Conservation (phyloP, 768 basidiomycete genomes). For the Suillus subaureus region DNA sequence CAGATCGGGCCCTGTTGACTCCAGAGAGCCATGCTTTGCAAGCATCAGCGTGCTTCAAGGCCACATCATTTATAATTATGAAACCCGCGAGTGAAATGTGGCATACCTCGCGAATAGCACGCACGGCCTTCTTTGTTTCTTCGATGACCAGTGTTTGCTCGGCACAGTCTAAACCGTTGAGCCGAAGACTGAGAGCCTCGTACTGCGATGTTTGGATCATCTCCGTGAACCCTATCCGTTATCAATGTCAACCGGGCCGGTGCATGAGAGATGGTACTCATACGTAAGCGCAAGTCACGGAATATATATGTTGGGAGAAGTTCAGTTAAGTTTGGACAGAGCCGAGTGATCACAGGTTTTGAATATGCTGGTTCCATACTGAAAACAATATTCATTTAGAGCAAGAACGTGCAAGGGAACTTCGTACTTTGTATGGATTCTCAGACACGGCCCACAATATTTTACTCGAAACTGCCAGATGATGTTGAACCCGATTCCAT, state of each 20-base stretch:
- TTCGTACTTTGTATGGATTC: conserved; percentile 27
- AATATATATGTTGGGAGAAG: conserved; percentile 6
- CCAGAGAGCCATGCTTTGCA: conserved; percentile 29
- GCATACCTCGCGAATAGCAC: conserved; percentile 5
- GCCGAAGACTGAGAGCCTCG: neutral
- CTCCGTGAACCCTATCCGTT: conserved; percentile 5
- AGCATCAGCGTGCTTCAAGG: conserved; percentile 25
- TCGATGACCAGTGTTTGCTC: neutral
- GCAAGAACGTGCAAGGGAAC: conserved; percentile 16
- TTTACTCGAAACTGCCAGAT: conserved; percentile 37
- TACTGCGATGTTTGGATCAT: conserved; percentile 7
- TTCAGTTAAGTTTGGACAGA: neutral
- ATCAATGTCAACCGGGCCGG: conserved; percentile 3
- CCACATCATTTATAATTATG: neutral
- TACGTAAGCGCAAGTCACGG: conserved; percentile 5
- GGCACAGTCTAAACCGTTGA: neutral
- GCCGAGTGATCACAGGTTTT: neutral
- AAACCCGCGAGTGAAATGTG: neutral
- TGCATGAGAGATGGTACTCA: neutral
- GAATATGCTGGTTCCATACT: conserved; percentile 4
- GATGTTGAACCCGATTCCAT: conserved; percentile 26
- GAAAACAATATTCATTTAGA: neutral
- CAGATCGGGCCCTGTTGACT: conserved; percentile 20
- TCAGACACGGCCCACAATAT: conserved; percentile 23
- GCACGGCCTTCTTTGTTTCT: neutral